Conservation (phyloP, 1,284 basidiomycete species). For the Malassezia furfur region DNA sequence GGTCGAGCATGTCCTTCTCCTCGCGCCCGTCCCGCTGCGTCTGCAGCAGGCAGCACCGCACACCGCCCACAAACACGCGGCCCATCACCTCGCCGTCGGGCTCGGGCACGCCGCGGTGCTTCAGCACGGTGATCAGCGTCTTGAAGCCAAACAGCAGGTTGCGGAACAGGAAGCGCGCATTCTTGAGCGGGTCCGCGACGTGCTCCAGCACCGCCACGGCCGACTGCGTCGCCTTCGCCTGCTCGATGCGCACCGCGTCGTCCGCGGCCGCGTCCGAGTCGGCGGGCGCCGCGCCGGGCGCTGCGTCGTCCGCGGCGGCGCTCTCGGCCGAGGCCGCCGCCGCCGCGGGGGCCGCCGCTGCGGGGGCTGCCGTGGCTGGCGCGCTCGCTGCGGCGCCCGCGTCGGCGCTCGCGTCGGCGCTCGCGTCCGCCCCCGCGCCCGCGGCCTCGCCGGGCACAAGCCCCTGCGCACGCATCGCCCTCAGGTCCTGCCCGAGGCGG, state of each 20-base stretch:
- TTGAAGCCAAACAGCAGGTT: constrained; percentile 85
- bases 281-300: constrained; percentile 17
- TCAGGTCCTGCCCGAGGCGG: constrained; percentile 30
- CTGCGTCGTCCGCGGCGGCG: neutral
- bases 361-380: too few relatives aligned
- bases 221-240: constrained; percentile 49
- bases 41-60: constrained; percentile 75
- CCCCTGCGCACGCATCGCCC: constrained; percentile 1
- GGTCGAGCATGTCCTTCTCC: constrained; percentile 76
- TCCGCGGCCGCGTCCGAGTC: constrained; percentile 19
- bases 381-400: neutral
- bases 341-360: neutral
- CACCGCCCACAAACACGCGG: constrained; percentile 73
- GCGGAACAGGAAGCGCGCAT: constrained; percentile 70
- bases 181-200: constrained; percentile 49
- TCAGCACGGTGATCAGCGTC: constrained; percentile 66
- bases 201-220: constrained; percentile 48
- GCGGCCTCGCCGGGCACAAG: constrained; percentile 18
- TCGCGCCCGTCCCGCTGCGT: constrained; percentile 64
- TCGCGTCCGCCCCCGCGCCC: constrained; percentile 1
- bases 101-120: constrained; percentile 65
- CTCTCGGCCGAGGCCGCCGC: neutral
- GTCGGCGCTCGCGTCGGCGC: constrained; percentile 5
- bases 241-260: constrained; percentile 47
- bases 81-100: constrained; percentile 81